Evolutionary conservation across 805 yeast genomes (phyloP).

Genomic region (Starmerella sp.): DNA sequence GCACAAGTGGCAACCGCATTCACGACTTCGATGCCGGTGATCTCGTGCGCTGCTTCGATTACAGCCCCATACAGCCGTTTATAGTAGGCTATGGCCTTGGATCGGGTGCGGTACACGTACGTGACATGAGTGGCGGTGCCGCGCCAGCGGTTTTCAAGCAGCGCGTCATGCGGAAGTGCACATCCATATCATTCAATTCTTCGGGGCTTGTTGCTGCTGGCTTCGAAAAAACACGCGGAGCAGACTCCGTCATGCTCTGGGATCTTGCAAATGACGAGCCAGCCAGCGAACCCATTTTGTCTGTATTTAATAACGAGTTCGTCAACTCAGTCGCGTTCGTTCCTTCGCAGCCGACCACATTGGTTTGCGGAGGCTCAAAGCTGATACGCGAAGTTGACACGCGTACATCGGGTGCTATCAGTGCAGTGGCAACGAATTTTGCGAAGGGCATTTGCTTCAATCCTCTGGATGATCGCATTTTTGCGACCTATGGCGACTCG

Average conservation of each 20-base stretch:
- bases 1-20: constrained; percentile 16
- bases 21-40: constrained; percentile 20
- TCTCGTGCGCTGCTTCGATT: constrained; percentile 42
- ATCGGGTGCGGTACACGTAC: constrained; percentile 11
- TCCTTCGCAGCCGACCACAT: constrained; percentile 41
- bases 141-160: constrained; percentile 30
- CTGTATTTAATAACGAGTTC: constrained; percentile 63
- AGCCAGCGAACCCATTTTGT: constrained; percentile 23
- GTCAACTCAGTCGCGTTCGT: constrained; percentile 58
- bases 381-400: constrained; percentile 63
- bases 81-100: constrained; percentile 48
- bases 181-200: constrained; percentile 56
- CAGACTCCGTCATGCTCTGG: constrained; percentile 69
- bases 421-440: constrained; percentile 55
- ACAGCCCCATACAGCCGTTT: constrained; percentile 28
- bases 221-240: constrained; percentile 65
- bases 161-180: constrained; percentile 63
- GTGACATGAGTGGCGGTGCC: constrained; percentile 20
- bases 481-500: constrained; percentile 70
- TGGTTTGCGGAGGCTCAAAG: constrained; percentile 68
- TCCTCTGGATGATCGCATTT: constrained; percentile 53
- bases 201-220: constrained; percentile 64
- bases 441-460: constrained; percentile 58
- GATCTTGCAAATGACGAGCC: constrained; percentile 37
- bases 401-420: constrained; percentile 34